Base-by-base conservation (phyloP, 768 basidiomycete species). In the Filobasidium wieringae region DNA sequence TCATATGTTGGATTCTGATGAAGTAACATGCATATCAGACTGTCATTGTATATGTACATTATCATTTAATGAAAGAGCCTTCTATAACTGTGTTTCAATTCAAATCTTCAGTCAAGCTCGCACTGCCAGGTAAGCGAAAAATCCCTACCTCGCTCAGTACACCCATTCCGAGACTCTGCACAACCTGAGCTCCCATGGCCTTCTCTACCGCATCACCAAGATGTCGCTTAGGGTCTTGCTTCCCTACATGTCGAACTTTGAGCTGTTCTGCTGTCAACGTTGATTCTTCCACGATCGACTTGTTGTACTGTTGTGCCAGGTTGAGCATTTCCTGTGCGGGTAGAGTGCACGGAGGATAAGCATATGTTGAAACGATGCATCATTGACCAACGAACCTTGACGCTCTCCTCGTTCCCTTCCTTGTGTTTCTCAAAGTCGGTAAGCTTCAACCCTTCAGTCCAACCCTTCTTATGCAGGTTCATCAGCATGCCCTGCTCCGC, bases 401-500 rank as follows among this genome's bases (percentile, higher is more conserved):
- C 90, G 30, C 87, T 85, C 68, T 83, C 84, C 77, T 97, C 91
- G 67, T 97, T 97, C 30, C 77, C 77, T 74, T 87, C 82, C 69
- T 91, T 89, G 74, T 92, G 88, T 54, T 80, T 75, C 57, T 86
- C 81, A 75, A 96, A 97, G 75, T 97, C 91, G 39, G 84, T 80
- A 69, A 99, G 74, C 72, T 87, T 88, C 64, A 99, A 77, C 0
- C 93, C 95, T 73, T 97, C 92, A 2, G 95, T 97, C 95, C 95
- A 99, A 70, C 95, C 93, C 67, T 90, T 80, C 75, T 97, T 97
- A 78, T 99, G 95, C 66, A 99, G 77, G 74, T 97, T 99, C 86
- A 97, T 89, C 64, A 99, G 76, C 95, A 99, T 99, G 17, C 86
- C 82, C 72, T 99, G 95, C 75, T 99, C 95, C 2, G 93, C 81